phyloP scores from a whole-genome alignment of 1,284 basidiomycete genomes.

The Taiwanofungus camphoratus region DNA sequence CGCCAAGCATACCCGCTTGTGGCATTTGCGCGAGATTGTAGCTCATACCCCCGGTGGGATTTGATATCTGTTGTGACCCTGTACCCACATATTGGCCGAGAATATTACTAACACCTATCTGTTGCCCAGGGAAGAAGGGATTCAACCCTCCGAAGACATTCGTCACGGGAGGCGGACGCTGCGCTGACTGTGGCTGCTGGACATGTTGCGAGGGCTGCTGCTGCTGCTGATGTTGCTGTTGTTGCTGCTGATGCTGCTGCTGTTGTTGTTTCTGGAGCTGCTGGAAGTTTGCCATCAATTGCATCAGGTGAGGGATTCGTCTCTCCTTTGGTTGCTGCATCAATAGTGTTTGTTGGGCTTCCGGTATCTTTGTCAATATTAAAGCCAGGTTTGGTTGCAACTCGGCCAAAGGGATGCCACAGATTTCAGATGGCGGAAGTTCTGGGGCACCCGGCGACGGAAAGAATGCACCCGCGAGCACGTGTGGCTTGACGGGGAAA shows the following conservation, averaged over 20 bases:
- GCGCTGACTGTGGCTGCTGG: background rate
- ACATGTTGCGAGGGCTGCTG: conserved; percentile 6
- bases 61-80: background rate
- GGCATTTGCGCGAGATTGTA: background rate
- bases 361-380: conserved; percentile 24
- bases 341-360: conserved; percentile 10
- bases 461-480: conserved; percentile 49
- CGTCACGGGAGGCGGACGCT: background rate
- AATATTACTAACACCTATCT: background rate
- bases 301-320: conserved; percentile 10
- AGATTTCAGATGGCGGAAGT: conserved; percentile 26
- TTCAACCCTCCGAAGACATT: background rate
- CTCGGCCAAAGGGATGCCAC: conserved; percentile 13
- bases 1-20: conserved; percentile 11
- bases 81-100: background rate
- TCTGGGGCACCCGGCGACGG: conserved; percentile 54
- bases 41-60: background rate
- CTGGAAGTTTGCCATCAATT: conserved; percentile 3
- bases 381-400: conserved; percentile 7
- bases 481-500: conserved; percentile 33
- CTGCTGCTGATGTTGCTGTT: conserved; percentile 19
- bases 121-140: background rate
- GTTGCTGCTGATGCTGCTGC: conserved; percentile 15
- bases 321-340: conserved; percentile 11
- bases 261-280: conserved; percentile 18